Evolutionary conservation across 257 asterid genomes (phyloP), one percentile per base, ranked within the genome.

Genomic region (Galeopsis tetrahit): DNA sequence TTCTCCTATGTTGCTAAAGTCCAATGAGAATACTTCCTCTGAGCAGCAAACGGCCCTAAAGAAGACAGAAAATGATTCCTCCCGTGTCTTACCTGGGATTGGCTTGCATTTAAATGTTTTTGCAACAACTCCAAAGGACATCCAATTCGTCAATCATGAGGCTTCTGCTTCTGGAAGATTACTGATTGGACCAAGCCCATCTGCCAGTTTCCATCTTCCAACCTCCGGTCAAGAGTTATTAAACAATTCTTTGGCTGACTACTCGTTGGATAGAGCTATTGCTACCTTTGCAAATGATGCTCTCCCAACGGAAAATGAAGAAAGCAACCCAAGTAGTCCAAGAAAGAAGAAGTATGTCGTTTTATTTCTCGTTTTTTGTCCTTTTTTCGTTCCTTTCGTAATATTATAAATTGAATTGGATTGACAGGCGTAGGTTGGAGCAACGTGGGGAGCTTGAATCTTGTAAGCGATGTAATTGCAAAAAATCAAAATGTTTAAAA

Each of bases 51-150:
- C 72, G 38, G 71, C 59, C 75, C 75, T 63, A n/a, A 40, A 53
- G 28, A 79, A 75, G 71, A 61, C 60, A 17, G 80, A 31, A 51
- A 82, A 79, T 70, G 87, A 80, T 67, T 76, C 86, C 9, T 58
- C 73, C 11, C 43, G 81, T 73, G 66, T 78, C 33, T 73, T 95
- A 51, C 91, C 97, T 15, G 90, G 94, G 52, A 88, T 95, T 52
- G 99, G 99, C 65, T 84, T 95, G 88, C 97, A 95, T 79, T 83
- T 95, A 59, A 95, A 95, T 83, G 84, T 92, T 66, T 84, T 90
- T 2, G 87, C 96, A 66, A 13, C 95, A 49, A 80, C 90, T 69
- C 76, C 93, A 35, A 84, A 86, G 62, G 84, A 80, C 68, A 79
- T 69, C 52, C 84, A 81, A 57, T 79, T 77, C 15, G 77, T 78